Evolutionary conservation across 2,329 filamentous ascomycete genomes (phyloP), one percentile per base, ranked within the genome.

Genomic region (Curvularia hawaiiensis): DNA sequence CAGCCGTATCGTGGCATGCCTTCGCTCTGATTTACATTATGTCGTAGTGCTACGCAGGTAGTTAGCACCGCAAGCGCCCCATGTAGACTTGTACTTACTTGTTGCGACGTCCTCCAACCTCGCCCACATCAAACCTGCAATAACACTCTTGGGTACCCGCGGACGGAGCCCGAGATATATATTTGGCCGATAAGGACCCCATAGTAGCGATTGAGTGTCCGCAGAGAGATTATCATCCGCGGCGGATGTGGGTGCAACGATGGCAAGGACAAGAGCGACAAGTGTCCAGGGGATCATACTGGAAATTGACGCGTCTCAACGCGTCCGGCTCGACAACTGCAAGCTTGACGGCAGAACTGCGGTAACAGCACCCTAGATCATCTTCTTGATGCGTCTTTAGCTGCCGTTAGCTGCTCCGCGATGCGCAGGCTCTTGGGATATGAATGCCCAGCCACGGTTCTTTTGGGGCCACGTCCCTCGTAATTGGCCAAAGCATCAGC

Each of bases 1-100:
- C 95, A 99, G 60, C 94, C 94, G 75, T 98, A 98, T 48, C 93
- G 93, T 43, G 86, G 88, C 85, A 98, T 97, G 64, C 90, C 90
- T 72, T 95, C 91, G 74, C 93, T 86, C 74, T 97, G 93, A 76
- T 97, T 93, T 78, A 95, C 97, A 0, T 93, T 96, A 76, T 97
- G 92, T 60, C 94, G 88, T 66, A 97, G 88, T 66, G 88, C 71
- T 74, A 39, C n/a, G 22, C 28, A 4, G 20, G 22, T 38, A 3
- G 41, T 69, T 50, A 68, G 60, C 49, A 49, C 22, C 39, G 24
- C 14, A 20, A 12, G 24, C 43, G 20, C 14, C 8, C 28, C 14
- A 39, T 1, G 8, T 18, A 1, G 8, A 8, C n/a, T 16, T 40
- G 28, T 28, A 79, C 88, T 63, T 80, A 95, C 91, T 90, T 59